These are phyloP conservation scores for Suaeda aralocaspica DNA, from an alignment of 148 eudicot genomes.

Conservation along the genomic window DNA sequence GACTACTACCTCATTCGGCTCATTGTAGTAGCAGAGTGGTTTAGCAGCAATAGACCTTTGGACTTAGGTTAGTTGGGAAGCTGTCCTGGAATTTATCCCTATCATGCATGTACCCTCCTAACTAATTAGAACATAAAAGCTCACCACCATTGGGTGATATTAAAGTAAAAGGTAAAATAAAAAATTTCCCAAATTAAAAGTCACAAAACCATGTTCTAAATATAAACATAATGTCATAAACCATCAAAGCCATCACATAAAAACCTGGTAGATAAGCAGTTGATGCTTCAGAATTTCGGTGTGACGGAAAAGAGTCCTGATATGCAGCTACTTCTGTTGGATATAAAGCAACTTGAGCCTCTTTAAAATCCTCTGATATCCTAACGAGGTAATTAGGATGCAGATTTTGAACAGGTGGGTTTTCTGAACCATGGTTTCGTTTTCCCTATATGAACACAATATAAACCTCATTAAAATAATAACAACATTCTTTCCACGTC, in stretches of 20 bases:
- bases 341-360: conserved; percentile 66
- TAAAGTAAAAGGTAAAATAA: neutral
- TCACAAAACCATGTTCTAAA: neutral
- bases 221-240: neutral
- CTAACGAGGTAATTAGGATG: conserved; percentile 66
- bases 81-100: too few relatives aligned
- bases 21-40: too few relatives aligned
- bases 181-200: conserved; percentile 1
- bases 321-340: conserved; percentile 36
- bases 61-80: too few relatives aligned
- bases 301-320: conserved; percentile 52
- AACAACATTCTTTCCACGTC: neutral
- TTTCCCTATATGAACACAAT: conserved; percentile 45
- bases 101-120: too few relatives aligned
- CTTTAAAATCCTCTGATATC: conserved; percentile 66
- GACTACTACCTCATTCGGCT: too few relatives aligned
- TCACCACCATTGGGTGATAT: neutral
- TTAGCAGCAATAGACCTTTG: too few relatives aligned
- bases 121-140: neutral
- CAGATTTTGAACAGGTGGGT: conserved; percentile 54
- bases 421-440: conserved; percentile 53
- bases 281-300: conserved; percentile 41
- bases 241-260: neutral
- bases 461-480: neutral
- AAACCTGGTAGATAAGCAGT: conserved; percentile 54